Conservation (phyloP, 192 early-diverging fungal genomes). For the Rhizophlyctis rosea region DNA sequence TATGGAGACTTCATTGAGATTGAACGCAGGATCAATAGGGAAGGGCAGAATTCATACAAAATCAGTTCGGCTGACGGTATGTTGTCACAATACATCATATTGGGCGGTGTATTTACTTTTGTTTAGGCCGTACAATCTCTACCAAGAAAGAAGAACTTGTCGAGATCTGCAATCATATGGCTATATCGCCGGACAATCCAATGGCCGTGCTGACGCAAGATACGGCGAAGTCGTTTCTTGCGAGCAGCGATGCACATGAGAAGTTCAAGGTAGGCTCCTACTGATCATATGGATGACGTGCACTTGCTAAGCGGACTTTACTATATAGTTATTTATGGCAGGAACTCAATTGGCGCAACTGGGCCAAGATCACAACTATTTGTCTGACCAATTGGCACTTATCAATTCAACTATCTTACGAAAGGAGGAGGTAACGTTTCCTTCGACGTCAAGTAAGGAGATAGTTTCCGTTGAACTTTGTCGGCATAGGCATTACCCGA, state of each 20-base stretch:
- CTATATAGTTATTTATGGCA: slow-evolving; percentile 68
- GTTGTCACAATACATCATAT: slow-evolving; percentile 2
- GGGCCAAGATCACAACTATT: slow-evolving; percentile 60
- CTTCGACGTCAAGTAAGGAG: too few species aligned
- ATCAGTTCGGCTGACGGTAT: slow-evolving; percentile 65
- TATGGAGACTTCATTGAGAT: slow-evolving; percentile 82
- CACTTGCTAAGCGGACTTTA: neutral
- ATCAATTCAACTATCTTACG: slow-evolving; percentile 13
- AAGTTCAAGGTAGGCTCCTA: slow-evolving; percentile 69
- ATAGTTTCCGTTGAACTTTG: too few species aligned
- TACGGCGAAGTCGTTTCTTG: slow-evolving; percentile 84
- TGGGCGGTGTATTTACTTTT: neutral
- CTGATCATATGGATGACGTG: neutral
- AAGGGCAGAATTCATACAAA: slow-evolving; percentile 67
- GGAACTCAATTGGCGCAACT: slow-evolving; percentile 85
- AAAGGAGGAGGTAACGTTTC: slow-evolving; percentile 9
- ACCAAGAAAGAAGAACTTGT: slow-evolving; percentile 80
- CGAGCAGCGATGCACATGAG: slow-evolving; percentile 72
- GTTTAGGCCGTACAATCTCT: slow-evolving; percentile 55
- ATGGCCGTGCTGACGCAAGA: slow-evolving; percentile 93
- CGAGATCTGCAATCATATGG: slow-evolving; percentile 82
- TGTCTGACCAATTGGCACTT: slow-evolving; percentile 11
- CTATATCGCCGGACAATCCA: slow-evolving; percentile 90
- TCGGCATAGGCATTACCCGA: slow-evolving; percentile 58
- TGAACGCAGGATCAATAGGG: slow-evolving; percentile 69